Evolutionary conservation across 2,329 filamentous ascomycete species (phyloP), one percentile per base, ranked within the genome.

Genomic region (Fusarium tuaranense): DNA sequence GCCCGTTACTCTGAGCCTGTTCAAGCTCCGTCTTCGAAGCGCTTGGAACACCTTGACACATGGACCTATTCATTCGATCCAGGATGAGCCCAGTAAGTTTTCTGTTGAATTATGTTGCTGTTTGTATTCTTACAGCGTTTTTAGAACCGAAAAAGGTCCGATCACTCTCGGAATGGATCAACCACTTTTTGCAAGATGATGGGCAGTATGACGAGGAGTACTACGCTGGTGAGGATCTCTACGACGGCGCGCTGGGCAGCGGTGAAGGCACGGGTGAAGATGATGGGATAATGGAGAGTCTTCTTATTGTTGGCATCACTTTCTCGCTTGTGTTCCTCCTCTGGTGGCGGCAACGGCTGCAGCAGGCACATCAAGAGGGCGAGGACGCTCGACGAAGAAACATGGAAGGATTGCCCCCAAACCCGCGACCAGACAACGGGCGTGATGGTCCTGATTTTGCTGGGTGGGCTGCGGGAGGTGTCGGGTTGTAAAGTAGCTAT

Each of bases 1-100:
- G 1, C 97, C 97, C 0, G 97, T 98, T 5, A 95, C 95, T 13
- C 85, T 99, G 34, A 96, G 95, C 73, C 86, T 99, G 59, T 87
- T 97, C 72, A 98, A 98, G 82, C 87, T 99, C 69, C 89, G 96
- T 13, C 85, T 93, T 63, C 90, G 95, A 69, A 97, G 95, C 81
- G 97, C 94, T 78, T 99, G 97, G 97, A 98, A 98, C 78, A 95
- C 93, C 0, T 86, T 98, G 72, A 98, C 95, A 0, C 91, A 95
- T 79, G 97, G 97, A n/a, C 91, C 92, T 22, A 90, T 98, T 72
- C 97, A 98, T 79, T 95, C 94, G 18, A 98, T 98, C 60, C 92
- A 94, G 78, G 94, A 97, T 74, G 96, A 98, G 73, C 93, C 93
- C 78, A 89, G 94, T 96, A 89, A 86, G 90, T 83, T n/a, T 61